Evolutionary conservation across 768 basidiomycete species (phyloP).

Genomic region (Macrolepiota fuliginosa): DNA sequence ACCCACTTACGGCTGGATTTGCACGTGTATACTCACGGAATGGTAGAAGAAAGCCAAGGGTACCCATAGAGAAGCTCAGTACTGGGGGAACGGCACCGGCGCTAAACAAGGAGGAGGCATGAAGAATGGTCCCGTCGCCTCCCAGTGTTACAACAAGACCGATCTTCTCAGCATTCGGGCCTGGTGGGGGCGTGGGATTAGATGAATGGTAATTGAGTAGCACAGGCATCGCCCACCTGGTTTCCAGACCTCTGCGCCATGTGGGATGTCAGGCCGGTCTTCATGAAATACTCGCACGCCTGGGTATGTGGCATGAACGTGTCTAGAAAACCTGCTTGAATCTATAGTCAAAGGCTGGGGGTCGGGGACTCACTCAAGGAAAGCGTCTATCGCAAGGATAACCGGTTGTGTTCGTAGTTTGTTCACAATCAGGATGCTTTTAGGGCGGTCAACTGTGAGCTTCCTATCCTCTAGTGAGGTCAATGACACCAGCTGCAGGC

Average conservation of each 20-base stretch:
- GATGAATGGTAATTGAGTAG: not conserved
- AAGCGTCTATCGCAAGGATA: constrained; percentile 70
- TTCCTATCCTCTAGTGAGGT: constrained; percentile 10
- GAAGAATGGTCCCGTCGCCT: constrained; percentile 93
- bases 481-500: not conserved
- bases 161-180: constrained; percentile 57
- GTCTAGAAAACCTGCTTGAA: constrained; percentile 32
- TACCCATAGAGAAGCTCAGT: constrained; percentile 90
- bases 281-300: constrained; percentile 65
- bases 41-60: constrained; percentile 88
- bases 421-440: constrained; percentile 74
- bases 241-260: constrained; percentile 63
- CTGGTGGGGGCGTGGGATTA: constrained; percentile 19
- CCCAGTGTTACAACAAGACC: constrained; percentile 90
- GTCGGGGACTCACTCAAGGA: constrained; percentile 55
- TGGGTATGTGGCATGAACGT: constrained; percentile 56
- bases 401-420: constrained; percentile 78
- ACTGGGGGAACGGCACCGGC: constrained; percentile 91
- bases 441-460: constrained; percentile 37
- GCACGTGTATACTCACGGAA: constrained; percentile 65
- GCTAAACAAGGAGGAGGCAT: constrained; percentile 89
- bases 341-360: not conserved
- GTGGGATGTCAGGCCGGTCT: constrained; percentile 62
- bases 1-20: not conserved
- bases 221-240: constrained; percentile 40